phyloP scores from a whole-genome alignment of 192 early-diverging fungal genomes.

The Diversispora eburnea region DNA sequence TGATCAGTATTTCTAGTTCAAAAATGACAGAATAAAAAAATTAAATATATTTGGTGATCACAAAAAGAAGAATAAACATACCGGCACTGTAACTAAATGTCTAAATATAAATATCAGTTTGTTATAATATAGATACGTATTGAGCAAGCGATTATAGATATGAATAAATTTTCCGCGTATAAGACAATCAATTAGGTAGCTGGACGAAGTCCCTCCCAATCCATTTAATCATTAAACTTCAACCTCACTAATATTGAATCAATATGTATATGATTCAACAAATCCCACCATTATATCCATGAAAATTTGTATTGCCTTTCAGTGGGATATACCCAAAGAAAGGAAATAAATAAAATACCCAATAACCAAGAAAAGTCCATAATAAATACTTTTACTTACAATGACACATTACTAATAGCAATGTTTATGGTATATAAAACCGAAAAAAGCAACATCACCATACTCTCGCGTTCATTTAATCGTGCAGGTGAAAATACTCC shows the following conservation, averaged over 20 bases:
- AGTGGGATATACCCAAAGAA: too few relatives aligned
- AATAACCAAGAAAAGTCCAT: neutral
- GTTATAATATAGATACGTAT: neutral
- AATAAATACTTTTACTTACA: slow-evolving; percentile 50
- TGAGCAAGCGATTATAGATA: neutral
- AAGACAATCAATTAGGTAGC: neutral
- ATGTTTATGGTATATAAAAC: slow-evolving; percentile 88
- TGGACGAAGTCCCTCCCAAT: neutral
- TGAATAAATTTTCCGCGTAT: neutral
- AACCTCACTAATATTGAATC: too few relatives aligned
- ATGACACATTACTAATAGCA: slow-evolving; percentile 77
- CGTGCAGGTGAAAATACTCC: slow-evolving; percentile 52
- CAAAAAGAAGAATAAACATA: slow-evolving; percentile 3
- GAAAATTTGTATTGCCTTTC: too few relatives aligned
- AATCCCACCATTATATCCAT: too few relatives aligned
- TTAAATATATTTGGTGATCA: neutral
- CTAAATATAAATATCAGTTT: neutral
- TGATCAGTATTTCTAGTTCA: neutral
- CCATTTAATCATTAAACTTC: neutral
- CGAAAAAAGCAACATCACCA: slow-evolving; percentile 73
- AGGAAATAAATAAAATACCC: neutral
- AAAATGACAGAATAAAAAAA: neutral
- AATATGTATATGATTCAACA: too few relatives aligned
- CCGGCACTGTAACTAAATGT: slow-evolving; percentile 29
- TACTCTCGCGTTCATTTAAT: slow-evolving; percentile 55